Conservation (phyloP, 768 basidiomycete genomes). For the Boletus speciosus region DNA sequence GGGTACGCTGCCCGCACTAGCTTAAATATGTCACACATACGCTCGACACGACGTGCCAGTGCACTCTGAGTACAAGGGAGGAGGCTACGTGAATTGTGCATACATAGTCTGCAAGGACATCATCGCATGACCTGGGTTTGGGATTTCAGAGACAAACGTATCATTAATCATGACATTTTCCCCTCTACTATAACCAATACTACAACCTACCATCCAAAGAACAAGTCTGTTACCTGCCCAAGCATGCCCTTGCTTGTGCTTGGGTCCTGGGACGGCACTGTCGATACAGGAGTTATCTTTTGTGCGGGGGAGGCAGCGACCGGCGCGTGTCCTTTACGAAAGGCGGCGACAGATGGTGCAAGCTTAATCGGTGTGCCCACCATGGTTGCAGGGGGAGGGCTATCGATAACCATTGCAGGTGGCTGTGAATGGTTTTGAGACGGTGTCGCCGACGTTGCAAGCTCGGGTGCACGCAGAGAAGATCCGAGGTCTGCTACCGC, state of each 20-base stretch:
- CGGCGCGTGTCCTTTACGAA: conserved; percentile 46
- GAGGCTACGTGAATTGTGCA: no score
- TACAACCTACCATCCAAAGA: conserved; percentile 70
- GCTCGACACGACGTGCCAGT: not conserved
- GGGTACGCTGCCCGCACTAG: no score
- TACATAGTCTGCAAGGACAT: not conserved
- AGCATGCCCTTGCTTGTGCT: conserved; percentile 55
- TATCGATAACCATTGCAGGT: conserved; percentile 48
- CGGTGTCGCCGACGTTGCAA: conserved; percentile 4
- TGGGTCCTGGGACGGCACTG: conserved; percentile 21
- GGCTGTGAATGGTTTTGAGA: conserved; percentile 20
- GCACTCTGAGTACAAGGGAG: not conserved
- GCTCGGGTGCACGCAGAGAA: conserved; percentile 24
- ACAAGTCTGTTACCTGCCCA: conserved; percentile 74
- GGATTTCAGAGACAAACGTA: not conserved
- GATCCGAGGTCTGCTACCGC: conserved; percentile 48
- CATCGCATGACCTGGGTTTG: not conserved
- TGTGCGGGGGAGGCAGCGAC: conserved; percentile 20
- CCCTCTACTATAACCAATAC: not conserved
- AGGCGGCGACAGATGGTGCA: conserved; percentile 70
- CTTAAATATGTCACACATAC: no score
- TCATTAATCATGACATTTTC: not conserved
- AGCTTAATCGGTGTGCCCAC: conserved; percentile 72
- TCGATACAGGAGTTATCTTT: conserved; percentile 14
- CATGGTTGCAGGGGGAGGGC: conserved; percentile 38